These are phyloP conservation scores for Favolaschia claudopus DNA, from an alignment of 768 basidiomycete species.

Conservation along the genomic window DNA sequence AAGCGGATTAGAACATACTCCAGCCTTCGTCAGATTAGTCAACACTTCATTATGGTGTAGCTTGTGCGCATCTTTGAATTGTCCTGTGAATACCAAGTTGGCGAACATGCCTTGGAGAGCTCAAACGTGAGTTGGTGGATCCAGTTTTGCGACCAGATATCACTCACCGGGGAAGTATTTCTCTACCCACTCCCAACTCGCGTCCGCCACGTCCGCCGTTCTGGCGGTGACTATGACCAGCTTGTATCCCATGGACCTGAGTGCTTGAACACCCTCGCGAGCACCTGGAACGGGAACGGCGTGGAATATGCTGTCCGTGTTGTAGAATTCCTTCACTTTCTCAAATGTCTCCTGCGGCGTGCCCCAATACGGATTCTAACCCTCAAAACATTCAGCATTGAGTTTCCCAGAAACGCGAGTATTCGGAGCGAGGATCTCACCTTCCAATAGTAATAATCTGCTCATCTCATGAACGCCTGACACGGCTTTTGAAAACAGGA, in stretches of 20 bases:
- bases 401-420: neutral
- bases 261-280: constrained; percentile 58
- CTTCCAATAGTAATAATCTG: constrained; percentile 84
- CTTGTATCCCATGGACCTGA: constrained; percentile 70
- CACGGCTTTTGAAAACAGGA: neutral
- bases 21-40: constrained; percentile 74
- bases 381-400: neutral
- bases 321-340: constrained; percentile 69
- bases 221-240: constrained; percentile 84
- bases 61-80: constrained; percentile 65
- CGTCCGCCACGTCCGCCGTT: constrained; percentile 56
- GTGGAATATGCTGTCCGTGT: constrained; percentile 54
- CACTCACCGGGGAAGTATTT: constrained; percentile 73
- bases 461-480: neutral
- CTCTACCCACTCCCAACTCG: constrained; percentile 73
- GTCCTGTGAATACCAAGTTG: constrained; percentile 74
- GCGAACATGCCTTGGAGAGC: constrained; percentile 54
- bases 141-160: too few relatives aligned
- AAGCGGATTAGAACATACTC: constrained; percentile 45
- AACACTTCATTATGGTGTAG: constrained; percentile 50
- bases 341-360: constrained; percentile 59
- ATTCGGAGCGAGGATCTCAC: constrained; percentile 37
- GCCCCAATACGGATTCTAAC: constrained; percentile 68
- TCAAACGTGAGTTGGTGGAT: too few relatives aligned
- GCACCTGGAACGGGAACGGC: constrained; percentile 68